phyloP scores from a whole-genome alignment of 768 basidiomycete species.

The Sarcomyxa edulis region DNA sequence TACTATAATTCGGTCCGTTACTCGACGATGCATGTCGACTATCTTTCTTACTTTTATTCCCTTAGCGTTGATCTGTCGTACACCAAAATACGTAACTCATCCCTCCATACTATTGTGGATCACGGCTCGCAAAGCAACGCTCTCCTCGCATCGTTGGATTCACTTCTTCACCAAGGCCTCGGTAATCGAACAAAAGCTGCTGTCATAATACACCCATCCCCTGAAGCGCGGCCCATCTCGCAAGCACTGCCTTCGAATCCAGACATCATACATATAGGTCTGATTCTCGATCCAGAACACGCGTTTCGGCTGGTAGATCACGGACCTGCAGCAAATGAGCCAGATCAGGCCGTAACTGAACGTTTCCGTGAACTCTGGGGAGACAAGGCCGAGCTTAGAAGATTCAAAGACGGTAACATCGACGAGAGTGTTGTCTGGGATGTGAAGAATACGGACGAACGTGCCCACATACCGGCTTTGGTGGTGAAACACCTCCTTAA shows the following conservation, averaged over 20 bases:
- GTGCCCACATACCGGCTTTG: conserved; percentile 67
- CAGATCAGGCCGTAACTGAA: conserved; percentile 40
- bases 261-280: conserved; percentile 58
- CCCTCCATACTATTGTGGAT: conserved; percentile 47
- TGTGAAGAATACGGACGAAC: conserved; percentile 72
- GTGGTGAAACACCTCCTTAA: conserved; percentile 72
- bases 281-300: conserved; percentile 65
- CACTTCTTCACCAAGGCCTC: conserved; percentile 58
- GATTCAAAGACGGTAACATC: conserved; percentile 96
- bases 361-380: conserved; percentile 90
- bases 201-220: conserved; percentile 51
- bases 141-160: conserved; percentile 46
- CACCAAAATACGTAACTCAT: conserved; percentile 36
- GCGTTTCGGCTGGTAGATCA: conserved; percentile 89
- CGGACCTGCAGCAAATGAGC: conserved; percentile 73
- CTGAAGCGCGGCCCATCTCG: conserved; percentile 38
- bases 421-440: conserved; percentile 97
- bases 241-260: conserved; percentile 50
- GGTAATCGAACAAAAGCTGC: conserved; percentile 66
- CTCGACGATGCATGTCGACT: too few relatives aligned
- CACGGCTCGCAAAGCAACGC: conserved; percentile 54
- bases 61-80: conserved; percentile 52
- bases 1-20: conserved; percentile 53
- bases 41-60: conserved; percentile 4
- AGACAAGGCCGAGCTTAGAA: conserved; percentile 81